Conservation (phyloP, 2,329 filamentous ascomycete genomes). For the Phialophora expanda region DNA sequence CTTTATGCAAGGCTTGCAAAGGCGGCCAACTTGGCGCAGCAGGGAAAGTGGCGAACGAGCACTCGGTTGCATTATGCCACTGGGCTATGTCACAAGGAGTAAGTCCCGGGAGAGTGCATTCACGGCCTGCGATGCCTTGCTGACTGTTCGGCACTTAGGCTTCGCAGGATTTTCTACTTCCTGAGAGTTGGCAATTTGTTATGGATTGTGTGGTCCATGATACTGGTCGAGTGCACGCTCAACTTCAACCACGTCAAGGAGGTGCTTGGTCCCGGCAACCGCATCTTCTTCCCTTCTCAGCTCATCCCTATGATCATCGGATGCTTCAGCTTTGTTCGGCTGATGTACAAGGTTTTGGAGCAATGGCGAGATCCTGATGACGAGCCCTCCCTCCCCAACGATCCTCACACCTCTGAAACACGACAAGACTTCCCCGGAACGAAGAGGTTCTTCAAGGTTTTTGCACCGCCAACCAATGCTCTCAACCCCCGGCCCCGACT, state of each 20-base stretch:
- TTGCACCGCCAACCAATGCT: slow-evolving; percentile 20
- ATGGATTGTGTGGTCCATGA: slow-evolving; percentile 26
- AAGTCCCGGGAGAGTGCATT: background rate
- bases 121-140: background rate
- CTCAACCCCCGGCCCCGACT: slow-evolving; percentile 1
- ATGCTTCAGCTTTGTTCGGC: slow-evolving; percentile 25
- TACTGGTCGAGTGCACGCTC: slow-evolving; percentile 26
- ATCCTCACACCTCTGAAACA: background rate
- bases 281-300: slow-evolving; percentile 28
- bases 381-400: slow-evolving; percentile 25
- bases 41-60: slow-evolving; percentile 21
- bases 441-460: slow-evolving; percentile 22
- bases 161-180: slow-evolving; percentile 20
- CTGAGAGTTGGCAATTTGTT: slow-evolving; percentile 26
- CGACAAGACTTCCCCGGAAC: slow-evolving; percentile 17
- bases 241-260: slow-evolving; percentile 29
- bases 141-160: slow-evolving; percentile 17
- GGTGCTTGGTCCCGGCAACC: slow-evolving; percentile 25
- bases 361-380: slow-evolving; percentile 28
- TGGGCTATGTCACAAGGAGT: slow-evolving; percentile 25
- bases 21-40: slow-evolving; percentile 13
- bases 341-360: slow-evolving; percentile 27
- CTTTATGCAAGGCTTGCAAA: slow-evolving; percentile 15
- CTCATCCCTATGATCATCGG: slow-evolving; percentile 33
- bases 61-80: slow-evolving; percentile 32